Conservation (phyloP, 2,329 filamentous ascomycete genomes). For the Cryphonectria nitschkei region DNA sequence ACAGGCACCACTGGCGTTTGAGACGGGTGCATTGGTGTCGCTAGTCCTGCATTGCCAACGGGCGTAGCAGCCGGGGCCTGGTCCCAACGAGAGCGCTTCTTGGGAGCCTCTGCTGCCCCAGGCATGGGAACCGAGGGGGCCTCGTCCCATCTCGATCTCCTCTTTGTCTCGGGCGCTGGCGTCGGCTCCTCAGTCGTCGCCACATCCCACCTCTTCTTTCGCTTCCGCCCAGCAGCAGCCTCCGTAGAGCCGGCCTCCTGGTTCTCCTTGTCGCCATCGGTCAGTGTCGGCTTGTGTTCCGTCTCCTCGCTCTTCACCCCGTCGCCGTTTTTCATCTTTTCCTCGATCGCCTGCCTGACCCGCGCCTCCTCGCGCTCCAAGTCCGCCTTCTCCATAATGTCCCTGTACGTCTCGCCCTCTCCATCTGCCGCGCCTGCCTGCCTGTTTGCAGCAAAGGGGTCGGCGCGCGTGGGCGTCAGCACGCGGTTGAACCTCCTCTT, state of each 20-base stretch:
- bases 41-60: constrained; percentile 72
- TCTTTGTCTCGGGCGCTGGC: constrained; percentile 62
- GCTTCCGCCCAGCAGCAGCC: constrained; percentile 69
- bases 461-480: constrained; percentile 82
- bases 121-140: constrained; percentile 63
- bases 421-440: constrained; percentile 62
- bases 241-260: constrained; percentile 71
- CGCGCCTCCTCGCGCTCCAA: constrained; percentile 92
- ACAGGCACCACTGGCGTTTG: constrained; percentile 56
- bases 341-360: constrained; percentile 77
- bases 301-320: constrained; percentile 60
- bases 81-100: constrained; percentile 88
- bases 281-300: constrained; percentile 76
- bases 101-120: constrained; percentile 64
- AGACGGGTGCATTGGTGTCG: constrained; percentile 76
- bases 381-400: constrained; percentile 88
- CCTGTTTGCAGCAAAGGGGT: constrained; percentile 79
- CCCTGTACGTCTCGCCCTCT: constrained; percentile 81
- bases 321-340: constrained; percentile 63
- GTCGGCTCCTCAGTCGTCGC: constrained; percentile 58
- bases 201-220: constrained; percentile 96
- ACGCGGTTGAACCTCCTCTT: constrained; percentile 90
- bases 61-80: constrained; percentile 83
- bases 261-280: constrained; percentile 74
- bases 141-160: constrained; percentile 88